phyloP scores from a whole-genome alignment of 2,329 filamentous ascomycete species.

The Whalleya microplaca region DNA sequence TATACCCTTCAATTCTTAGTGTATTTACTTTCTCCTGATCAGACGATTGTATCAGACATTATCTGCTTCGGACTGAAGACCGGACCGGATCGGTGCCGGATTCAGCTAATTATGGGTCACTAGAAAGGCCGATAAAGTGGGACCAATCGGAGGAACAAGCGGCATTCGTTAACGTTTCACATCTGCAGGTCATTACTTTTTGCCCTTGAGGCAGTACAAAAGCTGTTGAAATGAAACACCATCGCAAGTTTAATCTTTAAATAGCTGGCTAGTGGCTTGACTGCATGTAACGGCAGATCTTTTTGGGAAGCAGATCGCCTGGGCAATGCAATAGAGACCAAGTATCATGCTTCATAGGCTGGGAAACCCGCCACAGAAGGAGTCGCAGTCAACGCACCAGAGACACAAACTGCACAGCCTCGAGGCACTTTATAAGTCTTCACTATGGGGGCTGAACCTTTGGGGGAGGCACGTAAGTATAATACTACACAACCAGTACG shows the following conservation, averaged over 20 bases:
- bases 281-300: background rate
- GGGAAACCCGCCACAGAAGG: slow-evolving; percentile 9
- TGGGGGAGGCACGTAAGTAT: background rate
- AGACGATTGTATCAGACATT: no score
- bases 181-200: background rate
- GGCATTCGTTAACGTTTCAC: background rate
- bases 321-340: slow-evolving; percentile 12
- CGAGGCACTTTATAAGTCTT: background rate
- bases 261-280: background rate
- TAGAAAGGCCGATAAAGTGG: slow-evolving; percentile 1
- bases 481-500: slow-evolving; percentile 8
- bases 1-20: no score
- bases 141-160: background rate
- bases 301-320: slow-evolving; percentile 8
- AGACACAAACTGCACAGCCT: background rate
- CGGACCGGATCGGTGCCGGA: background rate
- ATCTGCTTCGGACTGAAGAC: no score
- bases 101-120: background rate
- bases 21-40: no score
- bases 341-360: slow-evolving; percentile 5
- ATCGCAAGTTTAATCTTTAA: background rate
- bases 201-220: background rate
- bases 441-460: slow-evolving; percentile 1
- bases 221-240: background rate
- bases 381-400: slow-evolving; percentile 13